These are phyloP conservation scores for Ganoderma boninense DNA, from an alignment of 1,284 basidiomycete genomes.

Conservation along the genomic window DNA sequence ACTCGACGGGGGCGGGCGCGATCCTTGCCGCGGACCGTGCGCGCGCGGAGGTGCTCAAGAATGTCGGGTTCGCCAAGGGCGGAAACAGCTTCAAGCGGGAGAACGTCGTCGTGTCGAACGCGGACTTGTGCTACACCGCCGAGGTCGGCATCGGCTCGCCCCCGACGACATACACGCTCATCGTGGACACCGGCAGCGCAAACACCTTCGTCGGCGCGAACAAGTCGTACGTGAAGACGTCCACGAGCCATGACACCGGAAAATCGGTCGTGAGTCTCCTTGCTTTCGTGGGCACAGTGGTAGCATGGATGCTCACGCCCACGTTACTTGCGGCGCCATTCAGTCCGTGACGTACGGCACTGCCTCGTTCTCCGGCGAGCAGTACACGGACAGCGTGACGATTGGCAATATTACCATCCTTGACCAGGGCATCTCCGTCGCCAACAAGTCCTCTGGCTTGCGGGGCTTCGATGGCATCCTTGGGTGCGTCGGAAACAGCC, in stretches of 20 bases:
- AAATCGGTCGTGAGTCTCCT: conserved; percentile 14
- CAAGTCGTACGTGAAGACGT: conserved; percentile 50
- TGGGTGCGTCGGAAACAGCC: background rate
- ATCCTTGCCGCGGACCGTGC: conserved; percentile 34
- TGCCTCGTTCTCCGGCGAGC: conserved; percentile 13
- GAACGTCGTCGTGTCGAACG: conserved; percentile 24
- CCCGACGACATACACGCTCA: conserved; percentile 30
- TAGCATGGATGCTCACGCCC: background rate
- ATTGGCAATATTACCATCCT: conserved; percentile 41
- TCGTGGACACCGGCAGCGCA: conserved; percentile 42
- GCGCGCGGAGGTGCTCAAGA: conserved; percentile 29
- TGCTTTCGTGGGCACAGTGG: background rate
- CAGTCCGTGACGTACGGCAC: conserved; percentile 53
- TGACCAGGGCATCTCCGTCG: conserved; percentile 60
- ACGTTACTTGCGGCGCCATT: conserved; percentile 24
- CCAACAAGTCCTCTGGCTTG: conserved; percentile 46
- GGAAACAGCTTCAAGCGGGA: conserved; percentile 17
- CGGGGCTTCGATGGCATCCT: background rate
- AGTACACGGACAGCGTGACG: conserved; percentile 54
- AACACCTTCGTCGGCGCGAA: conserved; percentile 69
- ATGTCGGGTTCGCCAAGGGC: conserved; percentile 33
- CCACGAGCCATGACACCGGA: conserved; percentile 42
- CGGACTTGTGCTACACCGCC: conserved; percentile 31
- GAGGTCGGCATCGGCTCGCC: conserved; percentile 33
- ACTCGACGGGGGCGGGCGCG: conserved; percentile 26